Evolutionary conservation across 176 grass and related monocot species (phyloP).

Genomic region (Avena atlantica): DNA sequence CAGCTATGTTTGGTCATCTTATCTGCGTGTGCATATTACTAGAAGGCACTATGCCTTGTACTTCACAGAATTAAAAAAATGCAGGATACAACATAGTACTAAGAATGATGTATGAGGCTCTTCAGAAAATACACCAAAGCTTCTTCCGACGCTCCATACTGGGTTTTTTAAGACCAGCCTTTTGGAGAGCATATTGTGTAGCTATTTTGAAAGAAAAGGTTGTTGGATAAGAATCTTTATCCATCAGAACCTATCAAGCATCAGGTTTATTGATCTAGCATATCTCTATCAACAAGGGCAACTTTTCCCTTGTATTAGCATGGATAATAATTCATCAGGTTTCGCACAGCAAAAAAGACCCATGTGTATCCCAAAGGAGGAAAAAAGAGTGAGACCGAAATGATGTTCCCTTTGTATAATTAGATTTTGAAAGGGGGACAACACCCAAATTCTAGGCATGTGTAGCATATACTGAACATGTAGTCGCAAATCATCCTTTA

Average conservation of each 20-base stretch:
- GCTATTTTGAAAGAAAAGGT: not conserved
- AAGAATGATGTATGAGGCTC: not conserved
- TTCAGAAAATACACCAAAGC: no score
- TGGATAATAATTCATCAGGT: not conserved
- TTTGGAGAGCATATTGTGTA: not conserved
- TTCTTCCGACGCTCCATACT: no score
- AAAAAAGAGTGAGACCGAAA: not conserved
- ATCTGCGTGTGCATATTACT: not conserved
- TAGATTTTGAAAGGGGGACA: not conserved
- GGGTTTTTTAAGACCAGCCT: not conserved
- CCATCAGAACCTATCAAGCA: not conserved
- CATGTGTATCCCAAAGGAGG: not conserved
- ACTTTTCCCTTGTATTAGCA: not conserved
- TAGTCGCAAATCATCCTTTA: not conserved
- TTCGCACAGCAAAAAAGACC: not conserved
- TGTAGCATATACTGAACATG: not conserved
- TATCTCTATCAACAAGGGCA: not conserved
- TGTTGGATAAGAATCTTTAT: conserved; percentile 27
- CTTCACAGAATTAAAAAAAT: not conserved
- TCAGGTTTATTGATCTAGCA: not conserved
- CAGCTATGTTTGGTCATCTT: not conserved
- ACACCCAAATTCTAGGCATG: not conserved
- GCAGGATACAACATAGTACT: no score
- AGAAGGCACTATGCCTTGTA: not conserved
- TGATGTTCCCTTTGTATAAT: not conserved